A percentile compares a stretch with the other conserved stretches of the same genome.
phyloP scores from a whole-genome alignment of 2,329 filamentous ascomycete genomes.

The Zymoseptoria ardabiliae region DNA sequence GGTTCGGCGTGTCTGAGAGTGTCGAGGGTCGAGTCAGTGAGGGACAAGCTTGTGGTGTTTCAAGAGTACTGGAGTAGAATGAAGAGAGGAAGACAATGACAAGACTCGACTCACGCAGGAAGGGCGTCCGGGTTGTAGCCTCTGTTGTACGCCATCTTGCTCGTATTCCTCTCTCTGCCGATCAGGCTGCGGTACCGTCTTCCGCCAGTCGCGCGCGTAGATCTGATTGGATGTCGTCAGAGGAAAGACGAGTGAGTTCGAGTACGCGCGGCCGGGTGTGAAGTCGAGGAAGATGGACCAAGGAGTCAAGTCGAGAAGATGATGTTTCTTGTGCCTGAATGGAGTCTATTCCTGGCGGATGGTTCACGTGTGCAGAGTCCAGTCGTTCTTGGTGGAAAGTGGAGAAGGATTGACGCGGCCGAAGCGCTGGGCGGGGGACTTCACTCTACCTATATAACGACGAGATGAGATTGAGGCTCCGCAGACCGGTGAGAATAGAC shows the following conservation, averaged over 20 bases:
- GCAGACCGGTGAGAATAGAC: not conserved
- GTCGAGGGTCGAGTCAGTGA: constrained; percentile 13
- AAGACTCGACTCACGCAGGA: constrained; percentile 60
- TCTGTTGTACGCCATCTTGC: constrained; percentile 85
- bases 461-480: not conserved
- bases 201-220: no score
- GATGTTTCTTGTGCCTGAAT: not conserved
- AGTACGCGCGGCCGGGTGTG: not conserved
- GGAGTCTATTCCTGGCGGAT: not conserved
- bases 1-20: constrained; percentile 62
- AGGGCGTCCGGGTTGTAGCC: constrained; percentile 91
- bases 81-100: constrained; percentile 4
- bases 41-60: not conserved
- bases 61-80: not conserved
- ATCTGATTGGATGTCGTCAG: not conserved
- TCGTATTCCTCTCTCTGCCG: not conserved
- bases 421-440: not conserved
- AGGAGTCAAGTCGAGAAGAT: not conserved
- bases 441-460: not conserved
- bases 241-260: not conserved
- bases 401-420: not conserved
- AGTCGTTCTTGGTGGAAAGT: not conserved
- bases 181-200: not conserved
- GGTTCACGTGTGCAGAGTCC: not conserved
- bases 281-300: not conserved